phyloP scores from a whole-genome alignment of 257 asterid genomes.

The Capsicum pubescens region DNA sequence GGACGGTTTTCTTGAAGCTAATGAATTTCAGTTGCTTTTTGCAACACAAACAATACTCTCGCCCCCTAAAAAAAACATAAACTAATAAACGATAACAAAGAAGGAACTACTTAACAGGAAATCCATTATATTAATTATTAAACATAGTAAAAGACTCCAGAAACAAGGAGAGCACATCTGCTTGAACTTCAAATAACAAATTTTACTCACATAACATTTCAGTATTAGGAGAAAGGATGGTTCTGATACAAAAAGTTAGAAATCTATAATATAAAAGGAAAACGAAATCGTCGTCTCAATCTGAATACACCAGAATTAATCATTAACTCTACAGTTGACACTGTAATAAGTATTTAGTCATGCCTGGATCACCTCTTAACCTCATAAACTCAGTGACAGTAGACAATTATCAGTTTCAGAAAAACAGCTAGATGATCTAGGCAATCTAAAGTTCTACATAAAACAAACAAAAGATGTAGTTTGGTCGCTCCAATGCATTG shows the following conservation, averaged over 20 bases:
- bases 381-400: not conserved
- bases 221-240: conserved; percentile 24
- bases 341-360: not conserved
- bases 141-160: not conserved
- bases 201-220: conserved; percentile 5
- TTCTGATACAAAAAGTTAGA: not conserved
- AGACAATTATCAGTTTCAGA: not conserved
- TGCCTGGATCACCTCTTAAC: conserved; percentile 21
- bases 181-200: conserved; percentile 26
- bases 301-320: not conserved
- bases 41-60: conserved; percentile 10
- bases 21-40: conserved; percentile 2
- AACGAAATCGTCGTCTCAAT: not conserved
- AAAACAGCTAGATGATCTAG: not conserved
- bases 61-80: not conserved
- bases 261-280: not conserved
- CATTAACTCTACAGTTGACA: not conserved
- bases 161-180: not conserved
- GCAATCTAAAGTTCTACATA: not conserved
- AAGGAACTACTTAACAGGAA: not conserved
- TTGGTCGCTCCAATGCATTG: conserved; percentile 1
- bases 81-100: not conserved
- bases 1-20: not conserved
- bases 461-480: not conserved
- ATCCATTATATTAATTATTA: not conserved